phyloP scores from a whole-genome alignment of 2,329 filamentous ascomycete species.

The Paramyrothecium sp. region DNA sequence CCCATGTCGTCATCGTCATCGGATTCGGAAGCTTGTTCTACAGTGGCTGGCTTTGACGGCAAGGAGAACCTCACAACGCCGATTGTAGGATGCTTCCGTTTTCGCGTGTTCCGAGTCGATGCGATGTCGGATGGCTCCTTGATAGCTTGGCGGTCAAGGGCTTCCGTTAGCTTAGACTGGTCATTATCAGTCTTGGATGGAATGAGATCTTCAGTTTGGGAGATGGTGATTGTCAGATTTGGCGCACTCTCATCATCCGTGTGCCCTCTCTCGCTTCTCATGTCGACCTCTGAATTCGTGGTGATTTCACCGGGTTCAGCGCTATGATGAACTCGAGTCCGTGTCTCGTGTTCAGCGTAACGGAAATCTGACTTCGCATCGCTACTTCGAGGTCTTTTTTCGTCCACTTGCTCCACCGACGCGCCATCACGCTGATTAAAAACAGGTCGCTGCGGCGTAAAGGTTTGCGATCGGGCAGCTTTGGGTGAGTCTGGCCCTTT shows the following conservation, averaged over 20 bases:
- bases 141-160: too few relatives aligned
- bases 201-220: neutral
- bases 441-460: slow-evolving; percentile 39
- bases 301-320: slow-evolving; percentile 48
- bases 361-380: slow-evolving; percentile 47
- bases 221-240: neutral
- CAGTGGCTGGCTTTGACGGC: slow-evolving; percentile 31
- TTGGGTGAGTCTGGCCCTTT: slow-evolving; percentile 53
- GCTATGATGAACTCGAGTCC: slow-evolving; percentile 37
- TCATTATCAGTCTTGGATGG: too few relatives aligned
- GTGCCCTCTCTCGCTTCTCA: slow-evolving; percentile 26
- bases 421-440: slow-evolving; percentile 34
- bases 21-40: slow-evolving; percentile 40
- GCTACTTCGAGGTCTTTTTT: slow-evolving; percentile 50
- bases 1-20: slow-evolving; percentile 60
- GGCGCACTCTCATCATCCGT: slow-evolving; percentile 10
- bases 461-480: slow-evolving; percentile 47
- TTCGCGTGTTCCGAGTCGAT: slow-evolving; percentile 13
- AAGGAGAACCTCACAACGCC: slow-evolving; percentile 36
- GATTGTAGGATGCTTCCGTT: slow-evolving; percentile 25
- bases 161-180: too few relatives aligned
- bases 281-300: slow-evolving; percentile 37
- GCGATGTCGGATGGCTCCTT: too few relatives aligned
- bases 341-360: slow-evolving; percentile 27
- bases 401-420: slow-evolving; percentile 37